Evolutionary conservation across 2,329 filamentous ascomycete species (phyloP), one percentile per base, ranked within the genome.

Genomic region (Parastagonospora nodorum): DNA sequence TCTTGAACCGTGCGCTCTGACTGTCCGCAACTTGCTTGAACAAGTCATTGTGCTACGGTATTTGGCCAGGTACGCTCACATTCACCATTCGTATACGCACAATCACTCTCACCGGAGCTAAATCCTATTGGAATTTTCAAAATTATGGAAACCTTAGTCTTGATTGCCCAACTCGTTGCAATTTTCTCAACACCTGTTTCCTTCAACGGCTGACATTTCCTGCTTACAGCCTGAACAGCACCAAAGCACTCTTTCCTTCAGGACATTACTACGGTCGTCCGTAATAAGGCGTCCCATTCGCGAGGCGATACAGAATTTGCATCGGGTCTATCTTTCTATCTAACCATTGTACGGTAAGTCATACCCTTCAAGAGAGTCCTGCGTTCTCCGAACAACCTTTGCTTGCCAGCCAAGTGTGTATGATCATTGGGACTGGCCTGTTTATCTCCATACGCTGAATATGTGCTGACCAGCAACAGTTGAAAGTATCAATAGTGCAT

Each of bases 21-120:
- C 9, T 42, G 43, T 55, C 44, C 53, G 55, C 51, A 49, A 48
- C 50, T 50, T 45, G 56, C 28, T 42, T 44, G 29, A 53, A 42
- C 58, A 65, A 61, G 62, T 60, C 59, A 60, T 50, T 56, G 53
- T 60, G 49, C 47, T 50, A 61, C 62, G 43, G 30, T 45, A 50
- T 48, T 50, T 50, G 51, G 54, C 48, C 61, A 53, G 41, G 68
- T 68, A 63, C 57, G 65, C 57, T 53, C 44, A 59, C 50, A 38
- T 37, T 45, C 48, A 56, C 48, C 45, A 52, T 39, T 32, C 41
- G 40, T 14, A 36, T 39, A 19, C 27, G 14, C 24, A 16, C 24
- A 15, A 24, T 32, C 35, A 46, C 14, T 24, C 12, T 32, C 27
- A 32, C 16, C 36, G 36, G 3, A 5, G 14, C 11, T 32, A n/a